A percentile compares a stretch with the other conserved stretches of the same genome.
These are phyloP conservation scores for Vigna radiata DNA, from an alignment of 306 rosid species.

Conservation along the genomic window DNA sequence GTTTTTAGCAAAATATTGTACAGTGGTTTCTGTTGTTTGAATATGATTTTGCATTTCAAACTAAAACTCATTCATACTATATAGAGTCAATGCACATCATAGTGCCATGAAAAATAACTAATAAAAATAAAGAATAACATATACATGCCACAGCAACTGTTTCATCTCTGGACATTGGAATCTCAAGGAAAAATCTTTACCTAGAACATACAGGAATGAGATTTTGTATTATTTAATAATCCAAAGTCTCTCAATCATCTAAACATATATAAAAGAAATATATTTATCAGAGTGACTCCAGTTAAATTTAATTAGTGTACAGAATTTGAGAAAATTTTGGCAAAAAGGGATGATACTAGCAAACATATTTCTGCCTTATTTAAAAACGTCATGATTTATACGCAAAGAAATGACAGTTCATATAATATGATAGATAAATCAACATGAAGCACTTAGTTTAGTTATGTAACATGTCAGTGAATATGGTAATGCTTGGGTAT, in stretches of 20 bases:
- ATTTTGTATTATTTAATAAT: not conserved
- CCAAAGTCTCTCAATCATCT: not conserved
- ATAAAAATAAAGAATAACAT: not conserved
- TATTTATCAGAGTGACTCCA: not conserved
- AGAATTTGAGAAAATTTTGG: not conserved
- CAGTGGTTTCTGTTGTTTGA: not conserved
- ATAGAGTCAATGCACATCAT: not conserved
- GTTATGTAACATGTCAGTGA: not conserved
- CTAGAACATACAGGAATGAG: not conserved
- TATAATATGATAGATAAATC: not conserved
- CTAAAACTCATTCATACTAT: not conserved
- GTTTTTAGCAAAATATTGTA: not conserved
- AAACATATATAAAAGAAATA: not conserved
- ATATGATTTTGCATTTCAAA: not conserved
- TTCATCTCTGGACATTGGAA: not conserved
- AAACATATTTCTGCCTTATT: not conserved
- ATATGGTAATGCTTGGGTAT: not conserved
- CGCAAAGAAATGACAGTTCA: not conserved
- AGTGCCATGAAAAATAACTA: not conserved
- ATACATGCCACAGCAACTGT: not conserved
- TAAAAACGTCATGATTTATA: constrained; percentile 19
- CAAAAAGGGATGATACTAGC: not conserved
- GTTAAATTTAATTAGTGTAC: constrained; percentile 26
- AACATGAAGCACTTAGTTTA: constrained; percentile 10
- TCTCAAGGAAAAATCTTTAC: not conserved